Percentiles rank a stretch among this genome's conserved stretches.
These are phyloP conservation scores for Cyathus striatus DNA, from an alignment of 768 basidiomycete species.

Conservation along the genomic window DNA sequence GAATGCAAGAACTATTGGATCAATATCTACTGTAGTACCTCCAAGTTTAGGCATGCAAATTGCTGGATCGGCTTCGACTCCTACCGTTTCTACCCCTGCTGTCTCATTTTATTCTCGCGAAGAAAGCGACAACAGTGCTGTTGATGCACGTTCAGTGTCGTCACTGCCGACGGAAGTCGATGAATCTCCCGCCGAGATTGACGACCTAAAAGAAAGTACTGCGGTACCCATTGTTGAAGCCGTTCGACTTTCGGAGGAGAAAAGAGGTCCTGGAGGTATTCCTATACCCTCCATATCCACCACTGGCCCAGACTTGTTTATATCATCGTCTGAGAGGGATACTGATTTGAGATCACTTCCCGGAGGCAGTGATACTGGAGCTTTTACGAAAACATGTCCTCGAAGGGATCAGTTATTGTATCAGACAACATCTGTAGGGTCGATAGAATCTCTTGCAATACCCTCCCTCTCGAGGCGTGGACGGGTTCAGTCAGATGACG, in stretches of 20 bases:
- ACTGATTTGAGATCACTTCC: constrained; percentile 1
- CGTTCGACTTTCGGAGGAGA: background rate
- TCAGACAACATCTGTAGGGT: constrained; percentile 7
- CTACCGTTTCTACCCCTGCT: constrained; percentile 36
- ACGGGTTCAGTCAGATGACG: constrained; percentile 15
- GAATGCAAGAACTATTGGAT: too few species aligned
- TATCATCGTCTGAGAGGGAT: constrained; percentile 5
- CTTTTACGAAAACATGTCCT: constrained; percentile 4
- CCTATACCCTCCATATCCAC: constrained; percentile 55
- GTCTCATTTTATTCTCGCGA: constrained; percentile 26
- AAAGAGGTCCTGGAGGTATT: constrained; percentile 30
- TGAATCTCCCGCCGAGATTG: constrained; percentile 3
- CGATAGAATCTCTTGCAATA: constrained; percentile 16
- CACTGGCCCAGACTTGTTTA: constrained; percentile 34
- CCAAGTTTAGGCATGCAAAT: too few species aligned
- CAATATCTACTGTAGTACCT: too few species aligned
- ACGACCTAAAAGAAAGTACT: background rate
- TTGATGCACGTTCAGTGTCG: constrained; percentile 27
- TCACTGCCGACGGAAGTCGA: constrained; percentile 31
- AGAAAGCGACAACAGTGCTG: constrained; percentile 12
- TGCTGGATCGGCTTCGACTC: too few species aligned
- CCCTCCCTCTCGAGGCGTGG: background rate
- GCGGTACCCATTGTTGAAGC: background rate
- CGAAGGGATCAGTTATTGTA: background rate
- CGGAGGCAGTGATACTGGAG: background rate